Evolutionary conservation across 345 rosid species (phyloP), one percentile per base, ranked within the genome.

Genomic region (Ceriops zippeliana): DNA sequence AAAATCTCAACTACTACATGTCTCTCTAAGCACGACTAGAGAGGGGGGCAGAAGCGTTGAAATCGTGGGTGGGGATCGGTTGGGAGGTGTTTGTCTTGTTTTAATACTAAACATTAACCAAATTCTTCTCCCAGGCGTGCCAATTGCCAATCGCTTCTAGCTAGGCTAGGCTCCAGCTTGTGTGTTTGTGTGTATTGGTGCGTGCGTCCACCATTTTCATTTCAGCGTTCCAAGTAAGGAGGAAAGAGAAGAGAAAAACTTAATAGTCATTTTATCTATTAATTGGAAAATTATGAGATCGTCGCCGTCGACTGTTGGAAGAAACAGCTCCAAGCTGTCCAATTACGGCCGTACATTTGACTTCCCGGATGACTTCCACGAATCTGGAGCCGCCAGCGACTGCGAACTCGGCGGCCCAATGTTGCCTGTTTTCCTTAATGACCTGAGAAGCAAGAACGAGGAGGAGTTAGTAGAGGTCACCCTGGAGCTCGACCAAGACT

Each of bases 381-480:
- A 79, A 9, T 24, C 46, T 2, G 52, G 68, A 46, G 28, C 63
- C 17, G 8, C 24, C 49, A 61, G 42, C 68, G 84, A 81, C 67
- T 73, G 69, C 66, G 78, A 79, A 7, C 30, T 79, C 73, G 90
- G 89, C 20, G 92, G 92, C 66, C 87, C 89, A 90, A 93, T 91
- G 96, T 79, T 93, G 83, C 96, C 91, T 52, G 65, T 77, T 46
- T 91, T 91, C 69, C 90, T 93, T 67, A 83, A 83, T 65, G 93
- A 81, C 63, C 79, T 89, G 59, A 73, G 75, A 49, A 74, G 78
- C 61, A 70, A 82, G 67, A 70, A 72, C 75, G 77, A 78, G 46
- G 74, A 31, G 78, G 92, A 89, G 70, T 78, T 89, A 2, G 98
- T 91, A 0, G 96, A 91, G 77, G 85, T 93, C 59, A 93, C 97